Base-by-base conservation (phyloP, 345 rosid species). In the Anacardium occidentale region DNA sequence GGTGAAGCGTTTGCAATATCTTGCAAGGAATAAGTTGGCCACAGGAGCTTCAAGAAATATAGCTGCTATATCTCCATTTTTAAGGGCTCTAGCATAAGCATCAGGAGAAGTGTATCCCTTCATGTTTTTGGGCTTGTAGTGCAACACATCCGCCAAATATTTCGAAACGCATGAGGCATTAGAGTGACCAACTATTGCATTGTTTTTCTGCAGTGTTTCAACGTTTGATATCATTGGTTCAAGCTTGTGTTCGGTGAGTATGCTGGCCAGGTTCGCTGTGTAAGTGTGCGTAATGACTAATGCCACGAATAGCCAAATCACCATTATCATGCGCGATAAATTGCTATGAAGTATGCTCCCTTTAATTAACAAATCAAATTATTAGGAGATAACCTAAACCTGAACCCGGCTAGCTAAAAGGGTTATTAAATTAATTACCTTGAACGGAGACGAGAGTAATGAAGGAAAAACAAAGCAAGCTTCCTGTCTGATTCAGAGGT, bases 1-100 rank as follows among this genome's bases (percentile, higher is more conserved):
- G 32, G 58, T 42, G 21, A 75, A 71, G 12, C 68, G 40, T 14
- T 37, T 78, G 75, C 79, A 77, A 53, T 68, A 45, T 58, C 20
- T 77, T 4, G 79, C 73, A 0, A 72, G 42, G 21, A 81, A 75
- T 7, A 81, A n/a, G 61, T 77, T 81, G 71, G 78, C 72, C 13
- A 29, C 10, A 17, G 81, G 66, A 11, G 17, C 55, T 44, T 68
- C 81, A n/a, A 81, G 52, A 26, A 77, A 81, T 3, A 52, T 59
- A 5, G 81, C 84, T 8, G 72, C 68, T 22, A 68, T 71, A 21
- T 66, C 74, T 69, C 70, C 20, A 0, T 6, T 58, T 9, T 15
- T 20, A 13, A 81, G 74, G 20, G 37, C 81, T 5, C 47, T 5
- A 44, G 53, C 66, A 69, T 18, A 75, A n/a, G 29, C 75, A 7